Conservation (phyloP, 345 rosid species). For the Melastoma malabathricum region DNA sequence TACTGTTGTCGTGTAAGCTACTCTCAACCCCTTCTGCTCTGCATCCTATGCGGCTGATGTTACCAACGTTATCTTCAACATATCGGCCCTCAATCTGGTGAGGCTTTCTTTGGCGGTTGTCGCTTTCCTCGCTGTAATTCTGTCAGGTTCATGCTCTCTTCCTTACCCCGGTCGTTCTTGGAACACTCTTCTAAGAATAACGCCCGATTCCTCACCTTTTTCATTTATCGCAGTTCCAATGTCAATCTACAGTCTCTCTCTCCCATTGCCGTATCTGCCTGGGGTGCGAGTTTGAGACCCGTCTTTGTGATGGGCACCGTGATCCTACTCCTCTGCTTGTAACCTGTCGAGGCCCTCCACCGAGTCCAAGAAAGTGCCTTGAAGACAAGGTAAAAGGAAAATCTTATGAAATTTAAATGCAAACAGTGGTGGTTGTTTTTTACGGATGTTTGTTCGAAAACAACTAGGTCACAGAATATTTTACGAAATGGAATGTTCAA, state of each 20-base stretch:
- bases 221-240: conserved; percentile 47
- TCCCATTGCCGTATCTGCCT: conserved; percentile 70
- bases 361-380: too few species aligned
- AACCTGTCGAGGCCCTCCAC: conserved; percentile 13
- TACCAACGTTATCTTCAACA: conserved; percentile 56
- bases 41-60: neutral
- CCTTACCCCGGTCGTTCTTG: conserved; percentile 6
- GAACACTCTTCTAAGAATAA: neutral
- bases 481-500: too few species aligned
- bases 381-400: too few species aligned
- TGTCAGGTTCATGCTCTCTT: conserved; percentile 39
- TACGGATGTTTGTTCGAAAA: too few species aligned
- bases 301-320: conserved; percentile 35
- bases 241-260: conserved; percentile 54
- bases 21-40: too few species aligned
- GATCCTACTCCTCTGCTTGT: conserved; percentile 42
- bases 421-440: too few species aligned
- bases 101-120: conserved; percentile 69
- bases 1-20: too few species aligned
- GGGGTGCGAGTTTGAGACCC: conserved; percentile 64
- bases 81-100: conserved; percentile 54
- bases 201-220: neutral
- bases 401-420: too few species aligned
- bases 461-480: too few species aligned
- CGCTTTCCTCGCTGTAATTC: conserved; percentile 48